Evolutionary conservation across 2,329 filamentous ascomycete genomes (phyloP).

Genomic region (Clonostachys solani): DNA sequence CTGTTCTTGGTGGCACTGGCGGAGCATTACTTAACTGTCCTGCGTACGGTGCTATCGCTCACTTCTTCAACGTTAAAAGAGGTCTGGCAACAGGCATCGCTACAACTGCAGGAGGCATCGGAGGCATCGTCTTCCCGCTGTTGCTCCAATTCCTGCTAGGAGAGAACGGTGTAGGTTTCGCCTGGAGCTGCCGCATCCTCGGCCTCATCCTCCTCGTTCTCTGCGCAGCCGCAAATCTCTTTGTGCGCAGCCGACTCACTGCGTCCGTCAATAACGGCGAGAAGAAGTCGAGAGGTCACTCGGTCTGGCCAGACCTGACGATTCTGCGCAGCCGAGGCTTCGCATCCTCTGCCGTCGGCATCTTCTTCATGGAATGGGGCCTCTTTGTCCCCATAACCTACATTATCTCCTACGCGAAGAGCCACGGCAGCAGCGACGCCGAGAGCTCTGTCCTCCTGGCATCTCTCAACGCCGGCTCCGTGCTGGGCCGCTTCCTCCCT

Average conservation of each 20-base stretch:
- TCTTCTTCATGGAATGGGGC: slow-evolving; percentile 42
- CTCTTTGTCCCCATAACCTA: slow-evolving; percentile 41
- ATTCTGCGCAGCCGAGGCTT: slow-evolving; percentile 34
- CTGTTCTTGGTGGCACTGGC: slow-evolving; percentile 35
- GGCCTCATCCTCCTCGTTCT: slow-evolving; percentile 17
- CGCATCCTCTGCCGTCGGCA: slow-evolving; percentile 29
- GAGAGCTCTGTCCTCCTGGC: slow-evolving; percentile 37
- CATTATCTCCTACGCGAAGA: slow-evolving; percentile 37
- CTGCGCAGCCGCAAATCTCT: slow-evolving; percentile 15
- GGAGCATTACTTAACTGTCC: slow-evolving; percentile 29
- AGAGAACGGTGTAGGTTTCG: slow-evolving; percentile 17
- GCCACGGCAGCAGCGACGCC: slow-evolving; percentile 22
- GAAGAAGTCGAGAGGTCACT: slow-evolving; percentile 28
- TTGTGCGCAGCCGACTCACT: slow-evolving; percentile 16
- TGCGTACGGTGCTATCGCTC: slow-evolving; percentile 19
- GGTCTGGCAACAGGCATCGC: not conserved
- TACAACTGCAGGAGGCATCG: slow-evolving; percentile 7
- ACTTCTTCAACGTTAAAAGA: slow-evolving; percentile 5
- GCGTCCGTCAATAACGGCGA: slow-evolving; percentile 7
- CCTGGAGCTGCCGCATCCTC: slow-evolving; percentile 24
- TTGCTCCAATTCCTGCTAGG: slow-evolving; percentile 21
- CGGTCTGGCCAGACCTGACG: slow-evolving; percentile 47
- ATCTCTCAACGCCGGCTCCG: slow-evolving; percentile 34
- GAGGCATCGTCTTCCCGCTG: slow-evolving; percentile 24
- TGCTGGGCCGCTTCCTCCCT: slow-evolving; percentile 35